Conservation (phyloP, 2,329 filamentous ascomycete genomes). For the Xylariales sp. region DNA sequence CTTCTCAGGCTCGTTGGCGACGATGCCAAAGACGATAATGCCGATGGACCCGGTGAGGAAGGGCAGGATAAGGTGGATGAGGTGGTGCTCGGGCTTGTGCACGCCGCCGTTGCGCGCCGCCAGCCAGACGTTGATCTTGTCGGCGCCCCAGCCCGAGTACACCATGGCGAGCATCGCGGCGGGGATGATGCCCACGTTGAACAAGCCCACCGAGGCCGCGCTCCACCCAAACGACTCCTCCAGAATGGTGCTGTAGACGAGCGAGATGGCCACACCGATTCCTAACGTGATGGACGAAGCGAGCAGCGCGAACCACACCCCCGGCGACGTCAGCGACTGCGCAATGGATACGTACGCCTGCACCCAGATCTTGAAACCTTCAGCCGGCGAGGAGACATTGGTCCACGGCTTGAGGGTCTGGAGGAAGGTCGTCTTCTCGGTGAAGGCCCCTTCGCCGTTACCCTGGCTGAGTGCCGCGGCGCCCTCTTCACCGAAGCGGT, state of each 20-base stretch:
- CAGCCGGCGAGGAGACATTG: constrained; percentile 8
- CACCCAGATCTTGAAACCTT: constrained; percentile 8
- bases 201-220: constrained; percentile 31
- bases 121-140: constrained; percentile 13
- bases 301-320: constrained; percentile 31
- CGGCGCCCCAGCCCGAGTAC: constrained; percentile 13
- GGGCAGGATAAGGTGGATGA: constrained; percentile 11
- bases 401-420: constrained; percentile 28
- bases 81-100: constrained; percentile 15
- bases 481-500: constrained; percentile 13
- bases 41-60: constrained; percentile 9
- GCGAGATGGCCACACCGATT: constrained; percentile 29
- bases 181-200: constrained; percentile 43
- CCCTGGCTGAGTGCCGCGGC: neutral
- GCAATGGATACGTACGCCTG: constrained; percentile 12
- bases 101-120: constrained; percentile 15
- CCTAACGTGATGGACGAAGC: constrained; percentile 30
- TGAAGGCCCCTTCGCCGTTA: neutral
- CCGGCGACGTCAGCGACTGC: constrained; percentile 24
- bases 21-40: constrained; percentile 13
- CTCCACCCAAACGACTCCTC: constrained; percentile 26
- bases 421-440: constrained; percentile 1
- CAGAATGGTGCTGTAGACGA: constrained; percentile 32
- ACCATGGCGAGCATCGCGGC: constrained; percentile 30
- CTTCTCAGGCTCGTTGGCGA: constrained; percentile 9